Evolutionary conservation across 306 rosid genomes (phyloP).

Genomic region (Erythrophleum fordii): DNA sequence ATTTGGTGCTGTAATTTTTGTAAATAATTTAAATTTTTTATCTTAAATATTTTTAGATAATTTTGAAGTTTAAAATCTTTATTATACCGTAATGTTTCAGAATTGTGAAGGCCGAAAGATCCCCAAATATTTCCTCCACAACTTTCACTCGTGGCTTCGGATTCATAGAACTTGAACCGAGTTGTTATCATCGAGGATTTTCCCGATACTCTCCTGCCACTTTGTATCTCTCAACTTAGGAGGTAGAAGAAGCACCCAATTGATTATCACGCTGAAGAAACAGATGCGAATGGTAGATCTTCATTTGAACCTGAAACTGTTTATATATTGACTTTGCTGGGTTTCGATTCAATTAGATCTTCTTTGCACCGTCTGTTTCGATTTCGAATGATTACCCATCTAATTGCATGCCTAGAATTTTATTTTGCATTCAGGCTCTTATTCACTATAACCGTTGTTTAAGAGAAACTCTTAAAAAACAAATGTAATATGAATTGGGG

Average conservation of each 20-base stretch:
- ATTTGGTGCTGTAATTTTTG: too few species aligned
- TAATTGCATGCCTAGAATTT: background rate
- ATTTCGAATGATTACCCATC: background rate
- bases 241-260: background rate
- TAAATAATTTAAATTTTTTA: too few species aligned
- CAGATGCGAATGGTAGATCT: constrained; percentile 12
- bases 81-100: too few species aligned
- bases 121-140: background rate
- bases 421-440: background rate
- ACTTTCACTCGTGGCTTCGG: background rate
- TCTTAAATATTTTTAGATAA: too few species aligned
- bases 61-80: too few species aligned
- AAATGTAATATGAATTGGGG: constrained; percentile 9
- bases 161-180: background rate
- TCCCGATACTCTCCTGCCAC: background rate
- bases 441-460: background rate
- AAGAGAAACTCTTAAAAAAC: background rate
- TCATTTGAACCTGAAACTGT: background rate
- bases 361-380: background rate
- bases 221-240: background rate
- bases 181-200: background rate
- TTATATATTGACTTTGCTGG: background rate
- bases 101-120: background rate
- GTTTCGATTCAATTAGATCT: constrained; percentile 4
- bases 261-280: background rate